Evolutionary conservation across 2,329 filamentous ascomycete genomes (phyloP), one percentile per base, ranked within the genome.

Genomic region (Aspergillus caelatus): DNA sequence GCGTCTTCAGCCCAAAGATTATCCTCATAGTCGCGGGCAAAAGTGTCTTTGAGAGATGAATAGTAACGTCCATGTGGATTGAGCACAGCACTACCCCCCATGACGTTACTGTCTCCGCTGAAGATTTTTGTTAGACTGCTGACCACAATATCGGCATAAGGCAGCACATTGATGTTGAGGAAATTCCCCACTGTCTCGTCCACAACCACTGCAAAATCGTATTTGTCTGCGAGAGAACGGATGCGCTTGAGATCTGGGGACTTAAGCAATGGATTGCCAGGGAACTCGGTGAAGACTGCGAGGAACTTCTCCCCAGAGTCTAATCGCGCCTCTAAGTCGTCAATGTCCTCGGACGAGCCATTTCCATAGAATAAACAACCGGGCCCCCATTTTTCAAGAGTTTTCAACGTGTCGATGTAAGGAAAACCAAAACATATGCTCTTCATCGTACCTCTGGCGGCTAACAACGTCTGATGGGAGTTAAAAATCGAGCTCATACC

Each of bases 151-250:
- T 99, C 95, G 64, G 93, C 92, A 74, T 90, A 91, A 3, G 91
- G 92, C 6, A 99, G 85, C 4, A 99, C 92, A 75, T 98, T 93
- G 71, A 97, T 89, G 75, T 99, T 99, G 74, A 96, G 89, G 75
- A 97, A 97, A 62, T 95, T 99, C 70, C 94, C 94, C 64, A 99
- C 92, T 0, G 95, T 98, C 79, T 99, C 95, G 78, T 99, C 95
- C 2, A 99, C 87, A 2, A 98, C 91, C 14, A 98, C 89, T 26
- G 89, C 91, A 75, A 99, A 98, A 73, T 91, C 90, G 78, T 93
- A 96, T 67, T 87, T 84, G 74, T 96, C 89, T 1, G 94, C 94
- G 30, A 99, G 81, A 19, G 79, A 76, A 43, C 91, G 89, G 64
- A 99, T 94, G n/a, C 94, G 89, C 64, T 82, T 81, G 23, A 99